Percentiles rank a stretch among this genome's conserved stretches.
These are phyloP conservation scores for Rickenella mellea DNA, from an alignment of 768 basidiomycete species.

Conservation along the genomic window DNA sequence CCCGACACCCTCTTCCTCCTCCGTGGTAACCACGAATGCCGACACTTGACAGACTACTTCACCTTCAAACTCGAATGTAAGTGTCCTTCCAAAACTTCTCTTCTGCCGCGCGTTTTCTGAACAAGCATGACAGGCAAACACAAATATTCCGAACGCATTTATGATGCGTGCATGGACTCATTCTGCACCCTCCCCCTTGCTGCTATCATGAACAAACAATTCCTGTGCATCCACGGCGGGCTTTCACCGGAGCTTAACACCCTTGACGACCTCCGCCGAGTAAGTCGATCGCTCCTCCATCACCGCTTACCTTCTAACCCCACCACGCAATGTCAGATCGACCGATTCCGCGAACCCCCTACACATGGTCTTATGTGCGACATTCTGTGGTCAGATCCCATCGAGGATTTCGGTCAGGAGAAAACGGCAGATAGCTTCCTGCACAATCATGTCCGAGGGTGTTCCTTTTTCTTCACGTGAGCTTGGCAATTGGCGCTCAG, in stretches of 20 bases:
- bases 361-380: conserved; percentile 98
- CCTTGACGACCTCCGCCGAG: conserved; percentile 85
- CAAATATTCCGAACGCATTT: conserved; percentile 94
- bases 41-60: conserved; percentile 97
- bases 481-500: conserved; percentile 13
- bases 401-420: conserved; percentile 95
- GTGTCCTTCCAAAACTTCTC: conserved; percentile 17
- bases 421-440: conserved; percentile 85
- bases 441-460: conserved; percentile 95
- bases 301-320: neutral
- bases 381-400: conserved; percentile 95
- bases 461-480: conserved; percentile 90
- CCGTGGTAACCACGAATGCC: conserved; percentile 97
- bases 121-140: conserved; percentile 66
- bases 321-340: conserved; percentile 47
- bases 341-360: conserved; percentile 97
- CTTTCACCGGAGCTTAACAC: conserved; percentile 93
- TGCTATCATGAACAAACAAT: conserved; percentile 99
- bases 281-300: conserved; percentile 27
- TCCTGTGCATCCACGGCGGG: conserved; percentile 96
- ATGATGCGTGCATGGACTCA: conserved; percentile 96
- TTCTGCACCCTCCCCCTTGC: conserved; percentile 94
- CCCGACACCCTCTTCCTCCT: conserved; percentile 93
- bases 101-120: conserved; percentile 3
- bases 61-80: conserved; percentile 97